Base-by-base conservation (phyloP, 2,329 filamentous ascomycete species). In the Tothia fuscella region DNA sequence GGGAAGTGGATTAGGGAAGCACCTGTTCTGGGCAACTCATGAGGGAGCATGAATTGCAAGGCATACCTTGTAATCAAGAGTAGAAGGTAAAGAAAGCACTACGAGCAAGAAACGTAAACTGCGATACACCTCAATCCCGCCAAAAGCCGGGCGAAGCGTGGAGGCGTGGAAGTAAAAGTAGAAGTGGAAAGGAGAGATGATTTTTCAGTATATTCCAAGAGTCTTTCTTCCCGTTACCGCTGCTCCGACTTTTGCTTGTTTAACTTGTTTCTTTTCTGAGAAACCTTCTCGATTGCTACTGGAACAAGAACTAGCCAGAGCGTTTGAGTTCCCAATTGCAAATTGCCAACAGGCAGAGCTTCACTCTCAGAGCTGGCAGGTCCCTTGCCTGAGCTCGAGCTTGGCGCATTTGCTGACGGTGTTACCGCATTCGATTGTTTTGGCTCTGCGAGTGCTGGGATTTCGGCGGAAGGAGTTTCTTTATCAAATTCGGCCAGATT, bases 11-110 rank as follows among this genome's bases (percentile, higher is more conserved):
- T 45, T 35, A 29, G 24, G 21, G 31, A 31, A 35, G 32, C 41
- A 29, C 44, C 44, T 22, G 25, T 35, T 19, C 10, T 44, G 32
- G 44, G 45, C 46, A 13, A 12, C 56, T 58, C 53, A 50, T 22
- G 35, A 13, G 32, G 17, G 32, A 35, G 10, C 10, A 13, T 17
- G 12, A 35, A 16, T 35, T 10, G 17, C n/a, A n/a, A n/a, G n/a
- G n/a, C n/a, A n/a, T n/a, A n/a, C n/a, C n/a, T n/a, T n/a, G n/a
- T n/a, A n/a, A n/a, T n/a, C n/a, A n/a, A n/a, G n/a, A n/a, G n/a
- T n/a, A n/a, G n/a, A n/a, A n/a, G n/a, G n/a, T n/a, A n/a, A n/a
- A n/a, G n/a, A n/a, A n/a, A n/a, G n/a, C n/a, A n/a, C n/a, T n/a
- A n/a, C n/a, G n/a, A n/a, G n/a, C n/a, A n/a, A n/a, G n/a, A n/a